Conservation (phyloP, 805 yeast genomes). For the Cyberlindnera sargentensis region DNA sequence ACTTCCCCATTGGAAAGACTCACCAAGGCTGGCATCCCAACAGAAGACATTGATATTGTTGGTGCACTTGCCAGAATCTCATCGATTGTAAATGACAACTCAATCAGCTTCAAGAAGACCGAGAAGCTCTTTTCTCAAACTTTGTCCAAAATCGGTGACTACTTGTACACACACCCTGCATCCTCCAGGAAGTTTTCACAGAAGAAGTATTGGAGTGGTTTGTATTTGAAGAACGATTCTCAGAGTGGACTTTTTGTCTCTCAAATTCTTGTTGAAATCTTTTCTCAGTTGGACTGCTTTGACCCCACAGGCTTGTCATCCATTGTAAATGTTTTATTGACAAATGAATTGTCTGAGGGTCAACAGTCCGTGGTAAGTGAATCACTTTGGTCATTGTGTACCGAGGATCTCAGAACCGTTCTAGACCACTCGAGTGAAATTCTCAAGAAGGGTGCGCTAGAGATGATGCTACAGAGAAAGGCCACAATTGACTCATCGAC, state of each 20-base stretch:
- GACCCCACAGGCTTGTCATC: conserved; percentile 10
- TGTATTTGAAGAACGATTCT: conserved; percentile 14
- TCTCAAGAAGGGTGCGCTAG: conserved; percentile 10
- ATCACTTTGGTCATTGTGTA: conserved; percentile 19
- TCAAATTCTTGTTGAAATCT: conserved; percentile 30
- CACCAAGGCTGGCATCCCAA: conserved; percentile 30
- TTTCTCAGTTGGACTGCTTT: conserved; percentile 24
- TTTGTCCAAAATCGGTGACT: conserved; percentile 41
- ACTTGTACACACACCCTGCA: conserved; percentile 17
- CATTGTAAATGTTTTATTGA: conserved; percentile 7
- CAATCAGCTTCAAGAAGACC: conserved; percentile 15
- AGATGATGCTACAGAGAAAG: conserved; percentile 12
- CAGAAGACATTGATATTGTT: conserved; percentile 40
- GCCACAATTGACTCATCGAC: conserved; percentile 8
- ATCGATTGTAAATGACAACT: conserved; percentile 23
- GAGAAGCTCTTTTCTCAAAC: conserved; percentile 29
- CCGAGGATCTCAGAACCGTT: conserved; percentile 10
- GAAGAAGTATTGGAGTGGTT: conserved; percentile 25
- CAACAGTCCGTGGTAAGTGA: conserved; percentile 23
- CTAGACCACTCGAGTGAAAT: conserved; percentile 1
- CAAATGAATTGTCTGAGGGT: conserved; percentile 4
- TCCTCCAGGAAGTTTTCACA: conserved; percentile 12
- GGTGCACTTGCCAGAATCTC: conserved; percentile 36
- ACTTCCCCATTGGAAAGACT: conserved; percentile 26
- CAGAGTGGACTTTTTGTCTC: conserved; percentile 26